Conservation (phyloP, 495 filamentous ascomycete genomes). For the Clavariopsis aquatica region DNA sequence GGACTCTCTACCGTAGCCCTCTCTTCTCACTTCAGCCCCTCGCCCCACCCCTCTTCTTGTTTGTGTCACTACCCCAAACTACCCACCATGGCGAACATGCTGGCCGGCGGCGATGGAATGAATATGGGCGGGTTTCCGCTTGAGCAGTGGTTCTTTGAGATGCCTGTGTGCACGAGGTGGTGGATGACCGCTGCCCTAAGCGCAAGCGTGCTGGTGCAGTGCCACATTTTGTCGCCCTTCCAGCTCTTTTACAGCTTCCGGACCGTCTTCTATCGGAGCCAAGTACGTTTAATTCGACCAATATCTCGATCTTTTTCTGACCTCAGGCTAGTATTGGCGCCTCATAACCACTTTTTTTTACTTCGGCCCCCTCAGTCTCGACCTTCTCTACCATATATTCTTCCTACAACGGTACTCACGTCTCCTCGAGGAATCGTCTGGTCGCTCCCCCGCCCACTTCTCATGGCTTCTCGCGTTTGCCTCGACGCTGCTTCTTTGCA, state of each 20-base stretch:
- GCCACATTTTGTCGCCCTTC: slow-evolving; percentile 84
- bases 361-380: slow-evolving; percentile 90
- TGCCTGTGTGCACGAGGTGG: slow-evolving; percentile 91
- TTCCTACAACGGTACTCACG: slow-evolving; percentile 97
- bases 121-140: slow-evolving; percentile 78
- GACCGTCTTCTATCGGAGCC: slow-evolving; percentile 83
- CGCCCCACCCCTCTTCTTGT: not conserved
- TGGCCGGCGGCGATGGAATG: slow-evolving; percentile 58
- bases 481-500: slow-evolving; percentile 68
- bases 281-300: slow-evolving; percentile 56
- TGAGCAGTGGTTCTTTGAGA: slow-evolving; percentile 97
- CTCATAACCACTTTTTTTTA: slow-evolving; percentile 93
- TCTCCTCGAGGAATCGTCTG: slow-evolving; percentile 90
- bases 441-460: slow-evolving; percentile 86
- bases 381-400: slow-evolving; percentile 98
- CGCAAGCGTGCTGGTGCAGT: slow-evolving; percentile 90
- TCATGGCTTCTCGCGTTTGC: slow-evolving; percentile 91
- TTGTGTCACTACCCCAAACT: not conserved
- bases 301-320: not conserved
- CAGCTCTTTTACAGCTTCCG: slow-evolving; percentile 96
- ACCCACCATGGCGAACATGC: slow-evolving; percentile 65
- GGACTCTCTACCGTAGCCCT: not conserved
- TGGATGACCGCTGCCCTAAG: slow-evolving; percentile 93
- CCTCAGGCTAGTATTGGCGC: slow-evolving; percentile 78
- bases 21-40: not conserved